Conservation (phyloP, 1,284 basidiomycete species). For the Neolentinus lepideus region DNA sequence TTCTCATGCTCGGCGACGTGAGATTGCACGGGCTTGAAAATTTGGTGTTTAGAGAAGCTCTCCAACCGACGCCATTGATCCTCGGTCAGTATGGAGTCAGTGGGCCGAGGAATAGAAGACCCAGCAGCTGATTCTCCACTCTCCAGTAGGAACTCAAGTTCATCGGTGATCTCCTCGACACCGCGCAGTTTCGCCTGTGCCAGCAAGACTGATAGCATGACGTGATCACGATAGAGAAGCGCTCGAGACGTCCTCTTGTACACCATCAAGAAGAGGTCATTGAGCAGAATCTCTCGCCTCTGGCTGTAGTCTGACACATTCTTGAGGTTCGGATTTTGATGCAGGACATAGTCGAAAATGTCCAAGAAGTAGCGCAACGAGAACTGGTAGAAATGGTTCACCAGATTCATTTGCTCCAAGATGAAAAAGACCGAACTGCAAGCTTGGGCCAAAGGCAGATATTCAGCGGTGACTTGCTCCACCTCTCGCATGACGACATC, state of each 20-base stretch:
- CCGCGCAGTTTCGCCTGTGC: conserved; percentile 87
- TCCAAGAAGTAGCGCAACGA: conserved; percentile 97
- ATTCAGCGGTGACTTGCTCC: conserved; percentile 92
- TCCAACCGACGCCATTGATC: conserved; percentile 70
- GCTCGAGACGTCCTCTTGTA: conserved; percentile 90
- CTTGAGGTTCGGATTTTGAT: conserved; percentile 86
- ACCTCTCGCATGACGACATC: conserved; percentile 95
- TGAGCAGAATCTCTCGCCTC: conserved; percentile 80
- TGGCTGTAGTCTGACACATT: conserved; percentile 68
- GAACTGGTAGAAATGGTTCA: conserved; percentile 99
- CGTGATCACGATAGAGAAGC: conserved; percentile 85
- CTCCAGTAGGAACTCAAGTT: conserved; percentile 88
- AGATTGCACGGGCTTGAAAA: conserved; percentile 74
- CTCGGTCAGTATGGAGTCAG: conserved; percentile 42
- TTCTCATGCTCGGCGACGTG: conserved; percentile 61
- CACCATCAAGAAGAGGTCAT: conserved; percentile 87
- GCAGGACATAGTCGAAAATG: conserved; percentile 93
- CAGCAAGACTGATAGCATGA: conserved; percentile 87
- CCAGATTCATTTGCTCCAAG: conserved; percentile 87
- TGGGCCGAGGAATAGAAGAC: conserved; percentile 29
- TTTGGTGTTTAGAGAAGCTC: conserved; percentile 56
- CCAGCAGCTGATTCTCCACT: conserved; percentile 65
- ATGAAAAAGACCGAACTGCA: conserved; percentile 98
- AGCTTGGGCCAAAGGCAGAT: conserved; percentile 91
- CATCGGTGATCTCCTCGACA: conserved; percentile 72